Evolutionary conservation across 192 early-diverging fungal species (phyloP).

Genomic region (Coemansia sp.): DNA sequence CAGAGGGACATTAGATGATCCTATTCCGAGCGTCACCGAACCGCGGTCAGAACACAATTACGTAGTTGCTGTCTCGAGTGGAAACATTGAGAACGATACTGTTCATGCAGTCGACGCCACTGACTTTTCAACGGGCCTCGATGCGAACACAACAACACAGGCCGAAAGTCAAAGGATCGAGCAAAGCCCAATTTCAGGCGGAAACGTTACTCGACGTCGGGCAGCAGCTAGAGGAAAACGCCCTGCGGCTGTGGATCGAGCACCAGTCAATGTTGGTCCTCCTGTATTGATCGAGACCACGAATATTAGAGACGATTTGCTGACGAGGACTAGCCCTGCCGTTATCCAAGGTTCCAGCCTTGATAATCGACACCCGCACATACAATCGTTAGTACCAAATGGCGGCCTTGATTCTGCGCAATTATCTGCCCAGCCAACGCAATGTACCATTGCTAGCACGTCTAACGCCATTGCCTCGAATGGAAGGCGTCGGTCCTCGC

Average conservation of each 20-base stretch:
- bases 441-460: not conserved
- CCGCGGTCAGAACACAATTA: not conserved
- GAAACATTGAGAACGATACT: not conserved
- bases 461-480: not conserved
- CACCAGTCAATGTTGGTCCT: not conserved
- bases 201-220: conserved; percentile 3
- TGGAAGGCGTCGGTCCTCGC: conserved; percentile 1
- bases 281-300: not conserved
- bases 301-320: not conserved
- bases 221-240: not conserved
- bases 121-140: not conserved
- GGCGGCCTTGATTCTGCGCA: not conserved
- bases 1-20: not conserved
- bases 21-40: not conserved
- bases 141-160: not conserved
- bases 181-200: not conserved
- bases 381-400: not conserved
- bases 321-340: not conserved
- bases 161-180: not conserved
- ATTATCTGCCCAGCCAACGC: not conserved
- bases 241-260: not conserved
- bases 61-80: not conserved
- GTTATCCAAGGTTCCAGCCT: not conserved
- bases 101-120: not conserved
- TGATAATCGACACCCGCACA: not conserved